Evolutionary conservation across 73 alveolate species (phyloP).

Genomic region (Durusdinium trenchii): DNA sequence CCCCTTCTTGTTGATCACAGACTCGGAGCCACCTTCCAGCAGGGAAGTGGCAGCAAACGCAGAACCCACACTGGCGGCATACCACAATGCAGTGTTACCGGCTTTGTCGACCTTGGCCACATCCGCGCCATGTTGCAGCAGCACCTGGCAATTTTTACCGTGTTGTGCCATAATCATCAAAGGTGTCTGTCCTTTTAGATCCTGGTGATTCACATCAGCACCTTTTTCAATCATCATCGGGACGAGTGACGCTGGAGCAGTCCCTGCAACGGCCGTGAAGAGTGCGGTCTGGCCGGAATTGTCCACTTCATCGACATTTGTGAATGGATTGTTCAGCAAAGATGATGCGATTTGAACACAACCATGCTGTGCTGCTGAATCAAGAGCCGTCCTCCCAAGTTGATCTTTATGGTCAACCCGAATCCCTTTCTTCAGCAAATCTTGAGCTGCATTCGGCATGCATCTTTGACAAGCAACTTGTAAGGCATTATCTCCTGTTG

Average conservation of each 20-base stretch:
- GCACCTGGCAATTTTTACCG: not conserved
- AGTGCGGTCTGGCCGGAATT: not conserved
- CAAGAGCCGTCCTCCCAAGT: not conserved
- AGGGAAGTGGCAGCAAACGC: not conserved
- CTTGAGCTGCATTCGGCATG: not conserved
- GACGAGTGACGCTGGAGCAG: not conserved
- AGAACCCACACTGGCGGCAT: slow-evolving; percentile 29
- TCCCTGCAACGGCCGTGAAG: not conserved
- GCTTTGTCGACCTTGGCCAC: not conserved
- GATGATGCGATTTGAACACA: not conserved
- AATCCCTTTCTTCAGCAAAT: slow-evolving; percentile 18
- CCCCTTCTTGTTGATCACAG: not conserved
- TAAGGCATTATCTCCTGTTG: not conserved
- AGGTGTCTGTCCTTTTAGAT: slow-evolving; percentile 1
- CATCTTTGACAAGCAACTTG: slow-evolving; percentile 30
- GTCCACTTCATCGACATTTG: slow-evolving; percentile 12
- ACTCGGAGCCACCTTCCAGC: slow-evolving; percentile 5
- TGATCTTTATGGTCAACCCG: slow-evolving; percentile 14
- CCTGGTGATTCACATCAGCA: slow-evolving; percentile 59
- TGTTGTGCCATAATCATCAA: slow-evolving; percentile 1
- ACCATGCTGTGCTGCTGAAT: slow-evolving; percentile 11
- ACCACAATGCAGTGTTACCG: slow-evolving; percentile 46
- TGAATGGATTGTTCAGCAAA: slow-evolving; percentile 20
- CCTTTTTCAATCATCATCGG: not conserved
- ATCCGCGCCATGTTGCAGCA: slow-evolving; percentile 43